A percentile compares a stretch with the other conserved stretches of the same genome.
phyloP scores from a whole-genome alignment of 768 basidiomycete species.

The Termitomyces sp. region DNA sequence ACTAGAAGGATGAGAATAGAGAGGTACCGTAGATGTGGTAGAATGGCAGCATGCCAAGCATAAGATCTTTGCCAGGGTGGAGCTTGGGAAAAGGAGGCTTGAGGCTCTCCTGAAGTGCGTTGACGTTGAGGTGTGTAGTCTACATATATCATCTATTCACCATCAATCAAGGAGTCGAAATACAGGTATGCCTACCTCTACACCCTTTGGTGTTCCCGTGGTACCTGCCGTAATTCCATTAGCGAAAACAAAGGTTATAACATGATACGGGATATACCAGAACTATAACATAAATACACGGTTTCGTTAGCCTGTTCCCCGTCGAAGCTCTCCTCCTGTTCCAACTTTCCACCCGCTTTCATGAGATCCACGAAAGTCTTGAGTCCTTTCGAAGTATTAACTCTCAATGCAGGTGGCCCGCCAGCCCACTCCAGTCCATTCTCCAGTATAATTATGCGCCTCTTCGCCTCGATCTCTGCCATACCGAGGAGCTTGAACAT shows the following conservation, averaged over 20 bases:
- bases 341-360: constrained; percentile 44
- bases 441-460: constrained; percentile 53
- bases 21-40: constrained; percentile 38
- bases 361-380: constrained; percentile 18
- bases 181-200: constrained; percentile 29
- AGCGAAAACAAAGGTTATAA: not conserved
- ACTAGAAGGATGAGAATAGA: not conserved
- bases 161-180: not conserved
- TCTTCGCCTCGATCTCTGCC: constrained; percentile 37
- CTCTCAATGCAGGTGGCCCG: constrained; percentile 23
- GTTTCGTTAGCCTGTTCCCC: constrained; percentile 53
- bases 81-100: constrained; percentile 36
- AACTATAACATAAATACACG: constrained; percentile 57
- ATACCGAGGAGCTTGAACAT: constrained; percentile 52
- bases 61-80: constrained; percentile 35
- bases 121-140: constrained; percentile 69
- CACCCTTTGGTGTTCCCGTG: constrained; percentile 73
- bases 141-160: constrained; percentile 13
- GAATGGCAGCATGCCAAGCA: constrained; percentile 63
- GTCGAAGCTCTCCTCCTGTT: constrained; percentile 50
- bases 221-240: constrained; percentile 46
- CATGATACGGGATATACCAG: constrained; percentile 16
- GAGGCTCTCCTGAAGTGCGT: constrained; percentile 49
- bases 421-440: constrained; percentile 41
- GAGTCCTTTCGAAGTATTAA: not conserved